A percentile compares a stretch with the other conserved stretches of the same genome.
These are phyloP conservation scores for Neurospora tetraspora DNA, from an alignment of 495 filamentous ascomycete genomes.

Conservation along the genomic window DNA sequence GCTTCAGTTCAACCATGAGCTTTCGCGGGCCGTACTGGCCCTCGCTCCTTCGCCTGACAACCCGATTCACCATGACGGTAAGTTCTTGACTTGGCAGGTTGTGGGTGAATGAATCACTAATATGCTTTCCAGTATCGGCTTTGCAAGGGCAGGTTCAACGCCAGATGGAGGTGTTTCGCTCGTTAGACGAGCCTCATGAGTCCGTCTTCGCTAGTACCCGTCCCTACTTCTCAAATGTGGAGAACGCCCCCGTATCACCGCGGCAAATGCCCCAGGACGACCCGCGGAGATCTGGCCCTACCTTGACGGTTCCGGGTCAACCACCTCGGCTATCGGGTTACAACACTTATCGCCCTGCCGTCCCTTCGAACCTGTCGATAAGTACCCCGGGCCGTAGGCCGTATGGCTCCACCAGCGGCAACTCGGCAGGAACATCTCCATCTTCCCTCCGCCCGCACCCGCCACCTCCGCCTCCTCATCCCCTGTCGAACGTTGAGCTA, in stretches of 20 bases:
- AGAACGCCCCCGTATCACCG: constrained; percentile 81
- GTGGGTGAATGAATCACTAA: constrained; percentile 23
- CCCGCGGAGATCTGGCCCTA: constrained; percentile 49
- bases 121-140: constrained; percentile 47
- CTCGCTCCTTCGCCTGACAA: constrained; percentile 59
- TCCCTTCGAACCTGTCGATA: constrained; percentile 66
- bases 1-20: constrained; percentile 56
- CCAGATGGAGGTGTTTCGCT: constrained; percentile 63
- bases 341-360: constrained; percentile 60
- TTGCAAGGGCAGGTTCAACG: constrained; percentile 81
- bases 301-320: constrained; percentile 36
- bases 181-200: constrained; percentile 66
- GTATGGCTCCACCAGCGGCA: constrained; percentile 65
- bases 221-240: constrained; percentile 65
- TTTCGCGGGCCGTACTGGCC: constrained; percentile 60
- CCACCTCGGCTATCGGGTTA: constrained; percentile 2
- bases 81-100: constrained; percentile 19
- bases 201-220: constrained; percentile 63
- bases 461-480: constrained; percentile 62
- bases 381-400: constrained; percentile 53
- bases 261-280: constrained; percentile 85
- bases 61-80: constrained; percentile 53
- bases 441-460: constrained; percentile 61
- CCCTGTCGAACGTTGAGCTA: constrained; percentile 63
- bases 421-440: constrained; percentile 57